Percentiles rank a stretch among this genome's conserved stretches.
Evolutionary conservation across 306 rosid genomes (phyloP).

Genomic region (Fagus sylvatica): DNA sequence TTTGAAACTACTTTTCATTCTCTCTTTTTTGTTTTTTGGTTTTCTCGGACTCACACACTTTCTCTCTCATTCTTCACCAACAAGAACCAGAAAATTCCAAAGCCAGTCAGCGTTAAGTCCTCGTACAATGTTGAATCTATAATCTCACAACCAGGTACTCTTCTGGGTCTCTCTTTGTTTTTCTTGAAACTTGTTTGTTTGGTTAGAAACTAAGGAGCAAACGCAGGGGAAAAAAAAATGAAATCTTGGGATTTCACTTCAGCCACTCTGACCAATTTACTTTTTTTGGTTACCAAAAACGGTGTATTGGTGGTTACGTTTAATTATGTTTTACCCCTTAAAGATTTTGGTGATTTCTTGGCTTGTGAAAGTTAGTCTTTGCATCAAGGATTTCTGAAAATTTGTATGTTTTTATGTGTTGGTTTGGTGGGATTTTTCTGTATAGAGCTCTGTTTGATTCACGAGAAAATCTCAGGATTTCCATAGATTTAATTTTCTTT

Average conservation of each 20-base stretch:
- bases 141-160: slow-evolving; percentile 40
- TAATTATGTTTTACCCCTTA: not conserved
- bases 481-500: not conserved
- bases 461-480: slow-evolving; percentile 8
- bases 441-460: not conserved
- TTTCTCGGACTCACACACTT: slow-evolving; percentile 9
- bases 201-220: slow-evolving; percentile 4
- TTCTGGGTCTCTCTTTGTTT: slow-evolving; percentile 25
- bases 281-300: not conserved
- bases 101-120: slow-evolving; percentile 2
- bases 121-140: slow-evolving; percentile 25
- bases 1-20: slow-evolving; percentile 7
- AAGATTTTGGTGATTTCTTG: not conserved
- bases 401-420: not conserved
- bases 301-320: not conserved
- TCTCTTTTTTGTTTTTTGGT: not conserved
- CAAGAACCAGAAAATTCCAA: slow-evolving; percentile 26
- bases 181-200: slow-evolving; percentile 24
- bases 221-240: not conserved
- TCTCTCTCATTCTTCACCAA: slow-evolving; percentile 22
- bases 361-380: not conserved
- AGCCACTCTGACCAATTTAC: not conserved
- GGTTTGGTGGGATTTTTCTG: not conserved
- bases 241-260: not conserved
- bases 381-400: not conserved